Evolutionary conservation across 208 protist species (phyloP), one percentile per base, ranked within the genome.

Genomic region (Crithidia bombi): DNA sequence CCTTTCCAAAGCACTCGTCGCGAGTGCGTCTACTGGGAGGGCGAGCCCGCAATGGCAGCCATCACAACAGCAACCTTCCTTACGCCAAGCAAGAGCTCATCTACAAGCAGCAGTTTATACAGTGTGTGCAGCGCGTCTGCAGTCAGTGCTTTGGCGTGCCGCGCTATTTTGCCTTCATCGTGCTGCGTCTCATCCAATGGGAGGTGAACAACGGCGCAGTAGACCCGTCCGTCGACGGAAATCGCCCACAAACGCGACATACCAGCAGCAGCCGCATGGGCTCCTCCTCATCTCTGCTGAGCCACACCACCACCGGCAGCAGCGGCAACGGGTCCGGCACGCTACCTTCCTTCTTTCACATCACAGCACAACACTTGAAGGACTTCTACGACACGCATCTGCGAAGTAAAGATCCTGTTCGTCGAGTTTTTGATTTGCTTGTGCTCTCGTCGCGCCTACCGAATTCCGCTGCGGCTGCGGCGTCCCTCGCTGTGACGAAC

Each of bases 371-470:
- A 51, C 78, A 89, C 41, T 38, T 96, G 62, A 81, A 80, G 51
- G 79, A 94, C 35, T 93, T 97, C 47, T 94, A 94, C 82, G 86
- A 92, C 51, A 58, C 30, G 41, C 59, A 90, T 38, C 76, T 97
- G 26, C 76, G 79, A 56, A 78, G 71, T 47, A 92, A 91, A 64
- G 83, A 86, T 64, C 88, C 78, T 41, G 39, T 81, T 11, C 86
- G 90, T 1, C 86, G 92, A 33, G 74, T 90, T 46, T 97, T 97
- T 73, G 87, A 96, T 47, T 33, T 93, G 33, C 74, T 97, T 30
- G 73, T 91, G 39, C 79, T 94, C 28, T 90, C 87, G 35, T 87
- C 83, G 25, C 23, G 17, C n/a, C 25, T 74, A 32, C 63, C 69
- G 0, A 78, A 44, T 49, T 72, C 66, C 26, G 21, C 73, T 11